Conservation (phyloP, 1,139 yeast genomes). For the Kodamaea anthophila region DNA sequence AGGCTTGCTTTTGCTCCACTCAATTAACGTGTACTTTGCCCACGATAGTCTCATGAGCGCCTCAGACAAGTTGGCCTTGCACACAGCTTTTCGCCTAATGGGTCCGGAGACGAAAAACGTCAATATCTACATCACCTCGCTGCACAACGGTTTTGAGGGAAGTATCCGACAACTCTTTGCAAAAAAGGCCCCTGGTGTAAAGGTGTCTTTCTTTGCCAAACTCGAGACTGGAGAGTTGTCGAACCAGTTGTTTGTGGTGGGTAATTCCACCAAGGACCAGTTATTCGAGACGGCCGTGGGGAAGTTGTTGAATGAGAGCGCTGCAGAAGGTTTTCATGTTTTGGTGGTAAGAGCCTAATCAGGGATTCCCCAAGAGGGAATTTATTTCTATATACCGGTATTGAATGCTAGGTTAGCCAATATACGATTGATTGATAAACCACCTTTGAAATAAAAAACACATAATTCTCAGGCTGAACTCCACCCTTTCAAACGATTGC, state of each 20-base stretch:
- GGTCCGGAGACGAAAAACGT: constrained; percentile 10
- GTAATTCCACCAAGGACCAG: constrained; percentile 8
- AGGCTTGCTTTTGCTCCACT: constrained; percentile 14
- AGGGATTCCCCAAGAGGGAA: too few species aligned
- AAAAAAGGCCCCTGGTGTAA: constrained; percentile 10
- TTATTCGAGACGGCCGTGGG: constrained; percentile 15
- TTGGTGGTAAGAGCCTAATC: constrained; percentile 18
- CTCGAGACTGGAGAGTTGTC: constrained; percentile 9
- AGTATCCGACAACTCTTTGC: constrained; percentile 17
- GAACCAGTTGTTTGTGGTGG: constrained; percentile 21
- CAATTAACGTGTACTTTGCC: constrained; percentile 22
- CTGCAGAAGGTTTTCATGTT: constrained; percentile 20
- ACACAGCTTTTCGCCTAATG: constrained; percentile 19
- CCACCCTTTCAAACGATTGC: too few species aligned
- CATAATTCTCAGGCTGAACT: too few species aligned
- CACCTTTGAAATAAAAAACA: too few species aligned
- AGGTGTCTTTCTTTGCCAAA: constrained; percentile 14
- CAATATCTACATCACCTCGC: constrained; percentile 16
- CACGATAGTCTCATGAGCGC: constrained; percentile 30
- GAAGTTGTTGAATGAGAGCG: constrained; percentile 16
- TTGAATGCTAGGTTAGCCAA: too few species aligned
- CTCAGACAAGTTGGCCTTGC: constrained; percentile 28
- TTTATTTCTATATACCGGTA: too few species aligned
- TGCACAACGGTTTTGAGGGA: constrained; percentile 16
- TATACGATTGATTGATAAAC: too few species aligned